Conservation (phyloP, 805 yeast genomes). For the Ogataea thermomethanolica region DNA sequence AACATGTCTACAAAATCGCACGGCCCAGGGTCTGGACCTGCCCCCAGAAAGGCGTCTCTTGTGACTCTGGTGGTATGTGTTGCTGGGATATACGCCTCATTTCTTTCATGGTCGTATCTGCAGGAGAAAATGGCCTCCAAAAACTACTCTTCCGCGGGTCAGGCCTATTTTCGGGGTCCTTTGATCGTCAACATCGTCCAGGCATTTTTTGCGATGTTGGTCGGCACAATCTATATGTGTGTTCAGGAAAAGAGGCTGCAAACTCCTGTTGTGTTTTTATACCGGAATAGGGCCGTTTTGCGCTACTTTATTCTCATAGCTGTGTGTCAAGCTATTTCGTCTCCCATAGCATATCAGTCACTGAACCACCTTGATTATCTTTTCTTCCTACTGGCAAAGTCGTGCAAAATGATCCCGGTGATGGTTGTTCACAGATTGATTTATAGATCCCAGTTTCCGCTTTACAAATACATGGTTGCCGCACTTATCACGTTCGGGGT, state of each 20-base stretch:
- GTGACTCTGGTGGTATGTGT: constrained; percentile 33
- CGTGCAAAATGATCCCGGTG: constrained; percentile 94
- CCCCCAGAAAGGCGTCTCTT: background rate
- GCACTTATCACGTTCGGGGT: constrained; percentile 80
- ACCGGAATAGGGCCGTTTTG: constrained; percentile 31
- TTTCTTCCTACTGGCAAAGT: constrained; percentile 81
- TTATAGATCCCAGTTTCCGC: constrained; percentile 69
- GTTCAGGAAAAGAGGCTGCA: constrained; percentile 31
- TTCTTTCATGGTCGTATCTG: constrained; percentile 85
- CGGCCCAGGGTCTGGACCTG: background rate
- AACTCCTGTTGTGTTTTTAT: constrained; percentile 34
- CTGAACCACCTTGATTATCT: constrained; percentile 81
- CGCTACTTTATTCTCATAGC: constrained; percentile 52
- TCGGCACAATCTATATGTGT: constrained; percentile 60
- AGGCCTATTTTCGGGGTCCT: constrained; percentile 60
- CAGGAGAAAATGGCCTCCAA: constrained; percentile 85
- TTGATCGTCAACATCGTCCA: constrained; percentile 75
- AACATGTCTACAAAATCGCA: background rate
- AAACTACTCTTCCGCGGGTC: constrained; percentile 50
- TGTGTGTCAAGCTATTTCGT: constrained; percentile 70
- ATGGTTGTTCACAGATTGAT: constrained; percentile 73
- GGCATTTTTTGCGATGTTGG: constrained; percentile 63
- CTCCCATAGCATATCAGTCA: constrained; percentile 80
- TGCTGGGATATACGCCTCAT: constrained; percentile 78
- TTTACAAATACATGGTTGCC: constrained; percentile 77